phyloP scores from a whole-genome alignment of 495 filamentous ascomycete genomes.

The Glonium stellatum region DNA sequence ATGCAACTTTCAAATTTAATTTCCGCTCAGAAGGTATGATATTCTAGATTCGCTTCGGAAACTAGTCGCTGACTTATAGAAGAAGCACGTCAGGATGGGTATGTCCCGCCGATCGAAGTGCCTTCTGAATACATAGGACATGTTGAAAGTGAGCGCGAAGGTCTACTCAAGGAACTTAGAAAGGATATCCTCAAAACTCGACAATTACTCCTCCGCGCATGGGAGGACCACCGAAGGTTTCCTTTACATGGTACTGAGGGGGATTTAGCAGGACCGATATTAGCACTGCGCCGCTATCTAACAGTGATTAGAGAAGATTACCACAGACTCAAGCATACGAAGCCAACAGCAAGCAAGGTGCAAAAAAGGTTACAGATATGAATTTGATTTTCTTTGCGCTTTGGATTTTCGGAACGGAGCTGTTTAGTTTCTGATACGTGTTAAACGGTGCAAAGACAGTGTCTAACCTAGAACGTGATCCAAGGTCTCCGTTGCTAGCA shows the following conservation, averaged over 20 bases:
- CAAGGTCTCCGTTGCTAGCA: too few relatives aligned
- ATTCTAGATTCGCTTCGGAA: background rate
- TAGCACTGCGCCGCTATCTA: background rate
- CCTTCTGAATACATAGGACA: background rate
- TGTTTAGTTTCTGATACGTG: too few relatives aligned
- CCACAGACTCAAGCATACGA: background rate
- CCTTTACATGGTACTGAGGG: too few relatives aligned
- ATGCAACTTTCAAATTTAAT: background rate
- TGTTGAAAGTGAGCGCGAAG: background rate
- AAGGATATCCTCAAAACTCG: background rate
- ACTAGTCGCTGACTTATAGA: background rate
- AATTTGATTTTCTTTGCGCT: background rate
- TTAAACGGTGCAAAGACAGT: too few relatives aligned
- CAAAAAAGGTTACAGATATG: background rate
- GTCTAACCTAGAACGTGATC: too few relatives aligned
- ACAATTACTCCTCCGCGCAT: background rate
- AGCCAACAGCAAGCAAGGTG: background rate
- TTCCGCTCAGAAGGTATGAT: background rate
- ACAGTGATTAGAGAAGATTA: background rate
- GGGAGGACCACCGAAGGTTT: background rate
- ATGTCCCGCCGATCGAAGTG: background rate
- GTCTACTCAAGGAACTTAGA: background rate
- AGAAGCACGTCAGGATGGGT: background rate
- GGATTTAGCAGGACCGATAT: too few relatives aligned
- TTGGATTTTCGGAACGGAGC: too few relatives aligned